phyloP scores from a whole-genome alignment of 495 filamentous ascomycete species.

The Annulohypoxylon maeteangense region DNA sequence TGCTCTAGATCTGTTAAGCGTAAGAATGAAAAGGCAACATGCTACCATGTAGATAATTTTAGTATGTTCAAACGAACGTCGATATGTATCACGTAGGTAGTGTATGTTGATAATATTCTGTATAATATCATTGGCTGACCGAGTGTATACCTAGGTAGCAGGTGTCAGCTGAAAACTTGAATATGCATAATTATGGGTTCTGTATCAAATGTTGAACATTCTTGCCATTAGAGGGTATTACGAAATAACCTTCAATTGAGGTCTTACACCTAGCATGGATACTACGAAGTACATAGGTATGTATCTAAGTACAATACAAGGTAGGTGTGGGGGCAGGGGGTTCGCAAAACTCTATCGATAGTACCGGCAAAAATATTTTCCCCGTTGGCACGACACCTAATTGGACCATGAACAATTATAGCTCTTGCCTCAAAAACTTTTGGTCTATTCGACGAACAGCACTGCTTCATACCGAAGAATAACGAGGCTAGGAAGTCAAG shows the following conservation, averaged over 20 bases:
- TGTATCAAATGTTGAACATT: neutral
- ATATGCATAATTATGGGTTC: neutral
- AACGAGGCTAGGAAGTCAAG: neutral
- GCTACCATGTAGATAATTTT: neutral
- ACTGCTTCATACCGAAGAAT: neutral
- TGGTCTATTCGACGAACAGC: neutral
- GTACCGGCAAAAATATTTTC: slow-evolving; percentile 20
- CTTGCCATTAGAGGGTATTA: neutral
- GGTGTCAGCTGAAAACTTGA: neutral
- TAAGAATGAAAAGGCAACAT: no score
- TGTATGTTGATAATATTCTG: neutral
- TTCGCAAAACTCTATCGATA: slow-evolving; percentile 1
- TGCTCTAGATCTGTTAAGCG: neutral
- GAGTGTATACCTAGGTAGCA: no score
- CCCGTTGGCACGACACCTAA: neutral
- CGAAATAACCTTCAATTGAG: no score
- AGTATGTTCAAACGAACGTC: neutral
- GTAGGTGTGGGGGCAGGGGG: neutral
- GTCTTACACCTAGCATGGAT: no score
- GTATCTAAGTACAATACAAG: no score
- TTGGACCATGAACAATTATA: neutral
- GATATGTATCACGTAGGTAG: slow-evolving; percentile 15
- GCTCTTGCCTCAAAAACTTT: neutral
- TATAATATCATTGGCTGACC: slow-evolving; percentile 1
- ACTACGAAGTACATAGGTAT: no score